Evolutionary conservation across 2,329 filamentous ascomycete genomes (phyloP).

Genomic region (Emergomyces orientalis): DNA sequence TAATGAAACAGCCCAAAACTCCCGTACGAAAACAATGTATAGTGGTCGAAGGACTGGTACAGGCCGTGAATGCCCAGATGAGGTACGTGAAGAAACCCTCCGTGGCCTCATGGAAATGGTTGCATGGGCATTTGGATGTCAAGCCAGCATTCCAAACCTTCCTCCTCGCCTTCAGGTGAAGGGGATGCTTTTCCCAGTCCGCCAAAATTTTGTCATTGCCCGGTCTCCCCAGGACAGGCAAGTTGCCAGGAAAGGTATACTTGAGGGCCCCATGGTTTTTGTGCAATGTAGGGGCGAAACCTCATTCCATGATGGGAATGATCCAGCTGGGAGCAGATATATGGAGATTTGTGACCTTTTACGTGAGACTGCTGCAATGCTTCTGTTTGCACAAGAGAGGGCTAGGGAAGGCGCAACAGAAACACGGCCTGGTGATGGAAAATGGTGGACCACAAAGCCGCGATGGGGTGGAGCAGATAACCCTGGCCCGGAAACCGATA

Average conservation of each 20-base stretch:
- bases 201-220: constrained; percentile 47
- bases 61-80: constrained; percentile 50
- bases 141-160: constrained; percentile 39
- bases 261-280: constrained; percentile 51
- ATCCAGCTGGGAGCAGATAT: constrained; percentile 24
- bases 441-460: constrained; percentile 51
- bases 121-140: constrained; percentile 50
- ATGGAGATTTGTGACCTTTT: constrained; percentile 44
- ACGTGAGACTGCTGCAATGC: constrained; percentile 48
- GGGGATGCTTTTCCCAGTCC: constrained; percentile 47
- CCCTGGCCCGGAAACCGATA: constrained; percentile 28
- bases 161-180: constrained; percentile 41
- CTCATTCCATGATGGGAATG: constrained; percentile 37
- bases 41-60: constrained; percentile 50
- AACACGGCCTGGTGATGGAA: constrained; percentile 43
- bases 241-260: constrained; percentile 44
- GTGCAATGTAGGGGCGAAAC: constrained; percentile 48
- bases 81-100: constrained; percentile 47
- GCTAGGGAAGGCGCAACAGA: constrained; percentile 46
- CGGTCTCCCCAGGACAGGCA: constrained; percentile 45
- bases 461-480: constrained; percentile 47
- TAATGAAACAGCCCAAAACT: background rate
- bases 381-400: constrained; percentile 52
- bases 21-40: constrained; percentile 33
- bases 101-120: constrained; percentile 49